phyloP scores from a whole-genome alignment of 2,329 filamentous ascomycete species.

The Fusarium miscanthi region DNA sequence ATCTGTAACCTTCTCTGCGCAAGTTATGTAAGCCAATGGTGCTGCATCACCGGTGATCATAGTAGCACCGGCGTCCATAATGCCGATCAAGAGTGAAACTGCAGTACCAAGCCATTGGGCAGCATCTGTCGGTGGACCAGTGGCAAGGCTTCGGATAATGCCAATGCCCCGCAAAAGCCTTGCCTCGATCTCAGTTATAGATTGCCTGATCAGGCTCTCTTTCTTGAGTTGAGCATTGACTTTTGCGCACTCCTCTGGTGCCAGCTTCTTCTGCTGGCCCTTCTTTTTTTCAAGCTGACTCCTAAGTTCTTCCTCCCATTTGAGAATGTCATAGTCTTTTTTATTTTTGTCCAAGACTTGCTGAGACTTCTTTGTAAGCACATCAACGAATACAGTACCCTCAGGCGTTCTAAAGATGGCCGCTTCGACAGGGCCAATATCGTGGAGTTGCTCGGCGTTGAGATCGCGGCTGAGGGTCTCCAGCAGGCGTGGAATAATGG shows the following conservation, averaged over 20 bases:
- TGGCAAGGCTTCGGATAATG: slow-evolving; percentile 83
- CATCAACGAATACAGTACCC: slow-evolving; percentile 88
- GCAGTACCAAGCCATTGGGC: slow-evolving; percentile 88
- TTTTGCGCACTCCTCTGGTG: slow-evolving; percentile 87
- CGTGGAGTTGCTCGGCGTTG: slow-evolving; percentile 73
- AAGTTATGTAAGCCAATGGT: slow-evolving; percentile 81
- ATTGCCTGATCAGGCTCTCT: slow-evolving; percentile 80
- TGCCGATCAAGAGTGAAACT: slow-evolving; percentile 76
- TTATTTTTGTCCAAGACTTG: slow-evolving; percentile 82
- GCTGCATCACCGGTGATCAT: slow-evolving; percentile 84
- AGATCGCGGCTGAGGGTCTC: slow-evolving; percentile 80
- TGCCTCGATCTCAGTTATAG: slow-evolving; percentile 76
- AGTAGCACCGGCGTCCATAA: slow-evolving; percentile 83
- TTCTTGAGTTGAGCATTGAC: slow-evolving; percentile 92
- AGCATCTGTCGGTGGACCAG: slow-evolving; percentile 88
- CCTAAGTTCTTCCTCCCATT: slow-evolving; percentile 95
- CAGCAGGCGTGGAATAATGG: slow-evolving; percentile 80
- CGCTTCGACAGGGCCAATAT: slow-evolving; percentile 86
- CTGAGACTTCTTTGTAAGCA: slow-evolving; percentile 84
- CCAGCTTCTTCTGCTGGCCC: slow-evolving; percentile 89
- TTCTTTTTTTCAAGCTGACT: slow-evolving; percentile 92
- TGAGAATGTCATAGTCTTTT: slow-evolving; percentile 94
- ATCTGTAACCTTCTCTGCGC: slow-evolving; percentile 77
- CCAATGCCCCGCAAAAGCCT: slow-evolving; percentile 85
- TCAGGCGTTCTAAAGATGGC: slow-evolving; percentile 93